These are phyloP conservation scores for Ophiocordyceps sinensis DNA, from an alignment of 2,329 filamentous ascomycete species.

Conservation along the genomic window DNA sequence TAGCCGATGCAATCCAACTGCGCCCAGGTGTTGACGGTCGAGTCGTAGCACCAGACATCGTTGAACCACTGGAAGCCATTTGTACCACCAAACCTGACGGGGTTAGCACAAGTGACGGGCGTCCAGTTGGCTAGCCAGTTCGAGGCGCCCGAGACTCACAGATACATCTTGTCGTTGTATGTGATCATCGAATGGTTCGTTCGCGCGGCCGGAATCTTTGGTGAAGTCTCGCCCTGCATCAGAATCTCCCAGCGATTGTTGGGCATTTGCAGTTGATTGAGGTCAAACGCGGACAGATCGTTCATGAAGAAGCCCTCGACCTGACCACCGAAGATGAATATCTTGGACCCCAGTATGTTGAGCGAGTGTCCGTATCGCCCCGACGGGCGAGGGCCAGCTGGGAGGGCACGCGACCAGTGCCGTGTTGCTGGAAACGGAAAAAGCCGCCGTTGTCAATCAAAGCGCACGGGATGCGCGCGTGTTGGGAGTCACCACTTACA, in stretches of 20 bases:
- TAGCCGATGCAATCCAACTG: constrained; percentile 95
- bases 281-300: constrained; percentile 83
- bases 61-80: constrained; percentile 98
- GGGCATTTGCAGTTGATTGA: constrained; percentile 85
- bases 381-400: constrained; percentile 69
- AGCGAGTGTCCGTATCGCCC: constrained; percentile 92
- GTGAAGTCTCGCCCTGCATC: constrained; percentile 45
- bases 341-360: constrained; percentile 92
- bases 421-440: constrained; percentile 55
- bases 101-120: constrained; percentile 1
- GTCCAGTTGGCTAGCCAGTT: neutral
- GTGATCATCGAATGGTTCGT: constrained; percentile 92
- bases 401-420: constrained; percentile 92
- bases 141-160: constrained; percentile 41
- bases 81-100: constrained; percentile 76
- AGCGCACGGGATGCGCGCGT: neutral
- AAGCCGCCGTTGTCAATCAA: constrained; percentile 6
- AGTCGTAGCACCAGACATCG: constrained; percentile 95
- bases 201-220: constrained; percentile 61
- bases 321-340: constrained; percentile 94
- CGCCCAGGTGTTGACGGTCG: constrained; percentile 66
- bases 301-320: constrained; percentile 98
- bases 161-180: constrained; percentile 82
- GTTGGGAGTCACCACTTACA: constrained; percentile 46
- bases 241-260: constrained; percentile 91